phyloP scores from a whole-genome alignment of 164 flowering plant genomes.

The Chloranthus sessilifolius region DNA sequence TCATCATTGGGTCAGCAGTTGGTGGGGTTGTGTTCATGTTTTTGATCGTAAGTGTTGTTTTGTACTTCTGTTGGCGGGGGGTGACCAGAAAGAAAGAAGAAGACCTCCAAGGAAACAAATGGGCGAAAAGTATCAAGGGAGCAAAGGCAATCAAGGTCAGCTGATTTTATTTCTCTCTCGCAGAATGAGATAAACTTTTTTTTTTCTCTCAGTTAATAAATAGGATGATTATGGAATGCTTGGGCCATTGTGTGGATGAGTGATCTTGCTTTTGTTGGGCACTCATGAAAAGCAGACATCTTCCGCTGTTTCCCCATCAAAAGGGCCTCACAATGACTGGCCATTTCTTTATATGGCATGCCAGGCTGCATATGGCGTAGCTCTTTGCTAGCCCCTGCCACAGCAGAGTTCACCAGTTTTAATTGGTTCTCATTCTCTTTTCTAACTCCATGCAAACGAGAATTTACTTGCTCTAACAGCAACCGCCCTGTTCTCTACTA shows the following conservation, averaged over 20 bases:
- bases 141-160: slow-evolving; percentile 56
- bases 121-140: slow-evolving; percentile 70
- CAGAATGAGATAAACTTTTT: too few species aligned
- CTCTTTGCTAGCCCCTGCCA: too few species aligned
- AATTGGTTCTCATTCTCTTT: too few species aligned
- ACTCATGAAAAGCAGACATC: slow-evolving; percentile 59
- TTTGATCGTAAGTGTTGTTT: slow-evolving; percentile 20
- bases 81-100: slow-evolving; percentile 41
- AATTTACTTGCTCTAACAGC: too few species aligned
- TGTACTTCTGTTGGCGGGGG: slow-evolving; percentile 27
- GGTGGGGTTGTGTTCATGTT: slow-evolving; percentile 37
- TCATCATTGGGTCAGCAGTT: slow-evolving; percentile 44
- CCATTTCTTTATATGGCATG: slow-evolving; percentile 70
- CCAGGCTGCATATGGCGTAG: too few species aligned
- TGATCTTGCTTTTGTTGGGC: slow-evolving; percentile 40
- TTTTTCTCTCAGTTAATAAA: too few species aligned
- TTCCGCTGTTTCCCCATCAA: slow-evolving; percentile 70
- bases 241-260: too few species aligned
- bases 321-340: slow-evolving; percentile 76
- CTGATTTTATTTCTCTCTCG: background rate
- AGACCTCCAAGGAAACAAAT: slow-evolving; percentile 69
- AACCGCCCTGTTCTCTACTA: too few species aligned
- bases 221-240: too few species aligned
- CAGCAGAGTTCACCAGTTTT: too few species aligned
- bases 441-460: too few species aligned